Conservation (phyloP, 2,329 filamentous ascomycete genomes). For the Colletotrichum aenigma region DNA sequence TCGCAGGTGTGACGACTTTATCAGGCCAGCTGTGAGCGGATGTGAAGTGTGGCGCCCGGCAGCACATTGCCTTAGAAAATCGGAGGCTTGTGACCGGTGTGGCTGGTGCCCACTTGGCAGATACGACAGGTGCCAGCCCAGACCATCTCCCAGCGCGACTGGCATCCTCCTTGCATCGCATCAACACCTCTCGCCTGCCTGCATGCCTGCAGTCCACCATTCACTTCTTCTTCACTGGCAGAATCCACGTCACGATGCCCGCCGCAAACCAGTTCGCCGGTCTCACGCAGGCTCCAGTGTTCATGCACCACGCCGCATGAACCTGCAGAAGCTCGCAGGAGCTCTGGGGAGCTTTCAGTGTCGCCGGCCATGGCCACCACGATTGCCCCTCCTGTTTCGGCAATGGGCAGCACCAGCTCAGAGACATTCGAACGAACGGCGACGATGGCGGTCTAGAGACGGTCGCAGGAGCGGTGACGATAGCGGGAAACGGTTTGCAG, state of each 20-base stretch:
- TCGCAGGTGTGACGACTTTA: too few species aligned
- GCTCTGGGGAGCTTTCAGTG: not conserved
- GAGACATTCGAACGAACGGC: not conserved
- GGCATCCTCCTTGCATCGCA: not conserved
- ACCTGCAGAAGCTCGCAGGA: not conserved
- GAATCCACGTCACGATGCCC: not conserved
- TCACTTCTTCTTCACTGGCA: not conserved
- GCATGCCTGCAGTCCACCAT: not conserved
- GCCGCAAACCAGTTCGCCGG: not conserved
- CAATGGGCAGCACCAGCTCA: not conserved
- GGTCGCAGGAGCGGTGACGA: not conserved
- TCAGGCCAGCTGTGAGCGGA: too few species aligned
- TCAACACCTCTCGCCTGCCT: not conserved
- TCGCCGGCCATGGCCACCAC: not conserved
- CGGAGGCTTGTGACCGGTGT: too few species aligned
- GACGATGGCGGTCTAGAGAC: not conserved
- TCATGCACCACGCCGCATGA: not conserved
- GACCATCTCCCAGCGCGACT: not conserved
- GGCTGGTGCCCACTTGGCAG: not conserved
- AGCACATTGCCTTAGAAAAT: too few species aligned
- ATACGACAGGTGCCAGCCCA: not conserved
- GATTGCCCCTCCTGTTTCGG: not conserved
- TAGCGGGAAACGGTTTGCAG: not conserved
- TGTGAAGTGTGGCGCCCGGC: too few species aligned
- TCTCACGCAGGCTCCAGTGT: not conserved